These are phyloP conservation scores for Eremochloa ophiuroides DNA, from an alignment of 176 grass and related monocot species.

Conservation along the genomic window DNA sequence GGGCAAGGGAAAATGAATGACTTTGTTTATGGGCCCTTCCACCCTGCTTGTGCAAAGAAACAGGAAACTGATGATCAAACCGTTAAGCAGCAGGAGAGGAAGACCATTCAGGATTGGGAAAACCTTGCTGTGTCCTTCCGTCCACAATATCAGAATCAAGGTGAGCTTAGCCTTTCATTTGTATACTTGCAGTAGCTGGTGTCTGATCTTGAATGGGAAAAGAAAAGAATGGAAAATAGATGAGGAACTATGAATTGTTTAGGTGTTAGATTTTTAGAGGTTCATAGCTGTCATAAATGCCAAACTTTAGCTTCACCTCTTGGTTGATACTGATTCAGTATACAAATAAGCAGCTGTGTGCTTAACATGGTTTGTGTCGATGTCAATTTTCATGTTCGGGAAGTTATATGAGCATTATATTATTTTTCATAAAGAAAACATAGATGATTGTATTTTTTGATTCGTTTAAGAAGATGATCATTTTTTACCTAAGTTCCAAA, in stretches of 20 bases:
- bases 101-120: slow-evolving; percentile 75
- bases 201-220: neutral
- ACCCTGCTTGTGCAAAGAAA: slow-evolving; percentile 51
- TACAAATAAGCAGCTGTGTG: neutral
- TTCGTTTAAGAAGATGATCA: too few relatives aligned
- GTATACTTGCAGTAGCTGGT: neutral
- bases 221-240: neutral
- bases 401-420: neutral
- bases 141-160: slow-evolving; percentile 84
- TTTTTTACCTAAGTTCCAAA: neutral
- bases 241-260: neutral
- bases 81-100: slow-evolving; percentile 30
- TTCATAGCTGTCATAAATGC: neutral
- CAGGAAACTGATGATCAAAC: slow-evolving; percentile 11
- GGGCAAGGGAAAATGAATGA: slow-evolving; percentile 37
- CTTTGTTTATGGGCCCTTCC: slow-evolving; percentile 88
- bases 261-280: neutral
- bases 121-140: slow-evolving; percentile 63
- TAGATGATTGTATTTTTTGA: neutral
- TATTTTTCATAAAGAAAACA: neutral
- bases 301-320: neutral
- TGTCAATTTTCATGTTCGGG: neutral
- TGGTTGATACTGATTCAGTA: neutral
- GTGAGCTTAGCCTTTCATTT: slow-evolving; percentile 29
- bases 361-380: neutral